A percentile compares a stretch with the other conserved stretches of the same genome.
Evolutionary conservation across 805 yeast genomes (phyloP).

Genomic region (Zygosaccharomyces rouxii): DNA sequence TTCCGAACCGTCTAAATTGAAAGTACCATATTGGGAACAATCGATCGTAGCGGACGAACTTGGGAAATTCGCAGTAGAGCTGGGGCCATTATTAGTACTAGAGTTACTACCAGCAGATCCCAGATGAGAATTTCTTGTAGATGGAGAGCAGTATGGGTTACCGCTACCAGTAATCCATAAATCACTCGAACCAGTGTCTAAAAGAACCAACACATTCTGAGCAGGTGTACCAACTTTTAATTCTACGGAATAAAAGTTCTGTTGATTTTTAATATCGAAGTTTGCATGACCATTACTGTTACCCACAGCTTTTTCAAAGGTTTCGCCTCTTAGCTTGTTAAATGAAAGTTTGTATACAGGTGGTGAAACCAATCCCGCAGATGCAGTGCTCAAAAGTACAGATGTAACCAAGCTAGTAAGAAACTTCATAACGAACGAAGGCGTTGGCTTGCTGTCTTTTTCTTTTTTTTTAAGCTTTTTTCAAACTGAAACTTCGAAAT

Average conservation of each 20-base stretch:
- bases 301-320: slow-evolving; percentile 14
- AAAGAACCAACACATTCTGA: slow-evolving; percentile 45
- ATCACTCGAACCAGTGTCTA: slow-evolving; percentile 70
- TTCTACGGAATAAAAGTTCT: slow-evolving; percentile 42
- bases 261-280: slow-evolving; percentile 34
- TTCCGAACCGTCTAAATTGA: slow-evolving; percentile 19
- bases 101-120: not conserved
- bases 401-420: slow-evolving; percentile 2
- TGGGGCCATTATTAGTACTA: not conserved
- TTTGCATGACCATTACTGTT: slow-evolving; percentile 9
- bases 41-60: slow-evolving; percentile 28
- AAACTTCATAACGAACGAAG: not conserved
- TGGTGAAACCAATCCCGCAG: not conserved
- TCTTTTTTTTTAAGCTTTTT: not conserved
- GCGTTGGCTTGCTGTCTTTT: not conserved
- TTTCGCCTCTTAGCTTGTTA: slow-evolving; percentile 25
- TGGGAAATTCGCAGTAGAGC: slow-evolving; percentile 1
- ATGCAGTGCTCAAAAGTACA: not conserved
- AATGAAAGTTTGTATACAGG: slow-evolving; percentile 15
- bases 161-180: slow-evolving; percentile 47
- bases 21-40: slow-evolving; percentile 39
- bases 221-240: slow-evolving; percentile 50
- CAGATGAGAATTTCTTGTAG: slow-evolving; percentile 2
- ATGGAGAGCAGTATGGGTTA: slow-evolving; percentile 44
- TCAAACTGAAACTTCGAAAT: not conserved